phyloP scores from a whole-genome alignment of 345 rosid species.

The Kandelia obovata region DNA sequence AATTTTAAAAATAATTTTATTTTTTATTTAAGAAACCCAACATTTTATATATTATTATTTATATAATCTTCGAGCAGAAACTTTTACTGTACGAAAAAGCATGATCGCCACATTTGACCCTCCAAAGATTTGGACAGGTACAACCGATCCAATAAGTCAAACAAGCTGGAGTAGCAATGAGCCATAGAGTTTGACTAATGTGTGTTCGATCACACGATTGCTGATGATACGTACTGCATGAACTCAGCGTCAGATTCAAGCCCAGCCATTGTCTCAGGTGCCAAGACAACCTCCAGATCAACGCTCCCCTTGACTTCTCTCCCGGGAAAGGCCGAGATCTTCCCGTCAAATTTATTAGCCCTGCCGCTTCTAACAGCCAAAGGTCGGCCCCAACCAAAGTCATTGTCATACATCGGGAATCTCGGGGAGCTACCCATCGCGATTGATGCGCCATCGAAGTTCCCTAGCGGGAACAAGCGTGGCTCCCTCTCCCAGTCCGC shows the following conservation, averaged over 20 bases:
- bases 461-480: conserved; percentile 83
- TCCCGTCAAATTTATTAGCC: conserved; percentile 94
- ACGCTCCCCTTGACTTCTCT: conserved; percentile 77
- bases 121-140: neutral
- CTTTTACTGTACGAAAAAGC: too few relatives aligned
- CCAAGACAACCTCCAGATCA: conserved; percentile 85
- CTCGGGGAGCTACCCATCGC: conserved; percentile 99
- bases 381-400: conserved; percentile 96
- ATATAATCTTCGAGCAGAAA: too few relatives aligned
- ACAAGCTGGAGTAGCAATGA: too few relatives aligned
- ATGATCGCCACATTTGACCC: neutral
- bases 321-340: conserved; percentile 87
- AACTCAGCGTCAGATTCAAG: conserved; percentile 68
- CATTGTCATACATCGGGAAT: conserved; percentile 92
- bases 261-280: conserved; percentile 63
- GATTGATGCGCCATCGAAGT: conserved; percentile 88
- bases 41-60: too few relatives aligned
- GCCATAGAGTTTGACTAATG: neutral
- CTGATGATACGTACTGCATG: conserved; percentile 75
- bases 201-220: conserved; percentile 14
- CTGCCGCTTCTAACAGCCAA: conserved; percentile 85
- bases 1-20: too few relatives aligned
- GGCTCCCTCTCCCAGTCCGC: conserved; percentile 76
- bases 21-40: too few relatives aligned
- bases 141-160: too few relatives aligned